Conservation (phyloP, 495 filamentous ascomycete species). For the Lasiosphaeriaceae sp. region DNA sequence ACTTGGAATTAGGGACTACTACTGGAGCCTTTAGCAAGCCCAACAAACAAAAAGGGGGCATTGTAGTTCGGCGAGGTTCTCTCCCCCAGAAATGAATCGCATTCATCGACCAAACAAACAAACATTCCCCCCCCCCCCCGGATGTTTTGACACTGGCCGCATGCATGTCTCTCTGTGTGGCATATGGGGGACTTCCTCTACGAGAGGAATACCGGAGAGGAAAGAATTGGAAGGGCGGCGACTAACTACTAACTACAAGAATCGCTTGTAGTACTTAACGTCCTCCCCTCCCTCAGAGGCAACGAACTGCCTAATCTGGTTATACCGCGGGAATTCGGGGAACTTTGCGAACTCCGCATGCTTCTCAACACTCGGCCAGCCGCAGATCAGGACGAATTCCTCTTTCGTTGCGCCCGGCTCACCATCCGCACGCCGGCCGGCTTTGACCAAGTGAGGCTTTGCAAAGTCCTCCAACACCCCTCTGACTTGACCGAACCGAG, state of each 20-base stretch:
- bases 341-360: constrained; percentile 36
- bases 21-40: constrained; percentile 1
- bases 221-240: too few species aligned
- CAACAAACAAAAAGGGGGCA: neutral
- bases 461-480: constrained; percentile 37
- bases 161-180: neutral
- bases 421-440: constrained; percentile 9
- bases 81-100: constrained; percentile 18
- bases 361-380: constrained; percentile 46
- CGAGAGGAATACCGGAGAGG: neutral
- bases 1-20: constrained; percentile 4
- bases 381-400: constrained; percentile 33
- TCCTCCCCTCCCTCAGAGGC: constrained; percentile 34
- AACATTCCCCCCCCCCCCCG: neutral
- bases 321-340: constrained; percentile 30
- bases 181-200: neutral
- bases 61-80: constrained; percentile 10
- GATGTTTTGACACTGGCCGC: neutral
- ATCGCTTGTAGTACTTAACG: constrained; percentile 41
- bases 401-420: neutral
- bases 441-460: constrained; percentile 32
- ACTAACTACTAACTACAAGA: constrained; percentile 17
- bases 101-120: constrained; percentile 19
- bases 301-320: constrained; percentile 24
- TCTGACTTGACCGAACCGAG: constrained; percentile 35